Percentiles rank a stretch among this genome's conserved stretches.
Conservation (phyloP, 805 yeast genomes). For the Cyberlindnera mrakii region DNA sequence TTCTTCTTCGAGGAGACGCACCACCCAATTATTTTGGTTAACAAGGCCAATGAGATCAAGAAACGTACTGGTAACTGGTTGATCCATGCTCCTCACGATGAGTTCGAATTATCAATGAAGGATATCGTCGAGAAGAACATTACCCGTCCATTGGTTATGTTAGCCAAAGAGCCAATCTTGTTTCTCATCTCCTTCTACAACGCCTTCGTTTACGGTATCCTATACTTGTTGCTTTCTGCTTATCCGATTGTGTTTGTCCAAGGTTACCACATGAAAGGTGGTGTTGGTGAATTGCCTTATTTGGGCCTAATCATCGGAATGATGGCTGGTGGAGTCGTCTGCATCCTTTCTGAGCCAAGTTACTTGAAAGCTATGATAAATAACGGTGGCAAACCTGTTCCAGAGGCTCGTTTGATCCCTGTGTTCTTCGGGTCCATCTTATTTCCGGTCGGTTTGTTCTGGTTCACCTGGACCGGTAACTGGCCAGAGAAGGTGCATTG, state of each 20-base stretch:
- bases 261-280: slow-evolving; percentile 57
- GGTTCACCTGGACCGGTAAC: slow-evolving; percentile 87
- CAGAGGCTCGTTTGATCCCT: slow-evolving; percentile 76
- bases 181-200: slow-evolving; percentile 64
- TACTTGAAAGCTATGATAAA: slow-evolving; percentile 41
- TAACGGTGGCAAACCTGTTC: slow-evolving; percentile 58
- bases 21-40: slow-evolving; percentile 57
- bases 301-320: slow-evolving; percentile 69
- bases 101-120: slow-evolving; percentile 44
- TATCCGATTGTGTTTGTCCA: slow-evolving; percentile 63
- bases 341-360: slow-evolving; percentile 47
- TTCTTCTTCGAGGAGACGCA: slow-evolving; percentile 54
- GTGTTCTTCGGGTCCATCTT: slow-evolving; percentile 66
- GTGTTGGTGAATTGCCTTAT: slow-evolving; percentile 75
- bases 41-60: slow-evolving; percentile 59
- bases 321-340: slow-evolving; percentile 46
- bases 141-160: slow-evolving; percentile 63
- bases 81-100: slow-evolving; percentile 72
- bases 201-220: slow-evolving; percentile 74
- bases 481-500: slow-evolving; percentile 68
- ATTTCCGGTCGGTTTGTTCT: slow-evolving; percentile 74
- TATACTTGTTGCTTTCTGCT: slow-evolving; percentile 69
- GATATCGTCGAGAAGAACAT: slow-evolving; percentile 50
- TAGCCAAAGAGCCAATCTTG: slow-evolving; percentile 65
- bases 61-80: slow-evolving; percentile 77